Evolutionary conservation across 2,329 filamentous ascomycete species (phyloP).

Genomic region (Dactylonectria macrodidyma): DNA sequence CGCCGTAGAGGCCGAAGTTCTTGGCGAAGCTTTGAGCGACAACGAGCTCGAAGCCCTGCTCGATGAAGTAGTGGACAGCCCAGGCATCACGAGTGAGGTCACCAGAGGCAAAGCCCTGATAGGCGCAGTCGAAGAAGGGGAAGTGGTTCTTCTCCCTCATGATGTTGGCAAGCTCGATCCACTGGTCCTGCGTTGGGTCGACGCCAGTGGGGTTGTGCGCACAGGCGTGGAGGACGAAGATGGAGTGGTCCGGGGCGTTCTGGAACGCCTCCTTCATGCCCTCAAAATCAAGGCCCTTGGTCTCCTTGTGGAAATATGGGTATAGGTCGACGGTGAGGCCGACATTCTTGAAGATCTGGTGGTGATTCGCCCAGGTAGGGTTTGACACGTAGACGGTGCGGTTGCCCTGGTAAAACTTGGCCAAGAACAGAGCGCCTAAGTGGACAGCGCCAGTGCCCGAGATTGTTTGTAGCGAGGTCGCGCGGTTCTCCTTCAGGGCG

Average conservation of each 20-base stretch:
- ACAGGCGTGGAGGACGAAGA: slow-evolving; percentile 94
- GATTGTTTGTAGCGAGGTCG: slow-evolving; percentile 90
- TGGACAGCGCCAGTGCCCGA: slow-evolving; percentile 97
- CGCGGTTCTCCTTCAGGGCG: slow-evolving; percentile 86
- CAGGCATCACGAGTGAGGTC: slow-evolving; percentile 87
- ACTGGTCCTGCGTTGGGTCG: slow-evolving; percentile 93
- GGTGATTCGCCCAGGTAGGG: slow-evolving; percentile 98
- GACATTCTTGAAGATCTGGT: slow-evolving; percentile 98
- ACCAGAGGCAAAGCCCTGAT: slow-evolving; percentile 97
- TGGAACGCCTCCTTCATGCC: slow-evolving; percentile 84
- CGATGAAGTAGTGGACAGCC: slow-evolving; percentile 94
- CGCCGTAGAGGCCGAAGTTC: slow-evolving; percentile 97
- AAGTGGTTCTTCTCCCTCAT: slow-evolving; percentile 88
- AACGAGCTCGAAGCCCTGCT: slow-evolving; percentile 90
- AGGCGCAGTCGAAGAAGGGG: slow-evolving; percentile 98
- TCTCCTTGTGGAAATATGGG: slow-evolving; percentile 93
- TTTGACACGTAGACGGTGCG: slow-evolving; percentile 90
- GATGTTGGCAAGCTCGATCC: slow-evolving; percentile 87
- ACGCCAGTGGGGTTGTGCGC: slow-evolving; percentile 99
- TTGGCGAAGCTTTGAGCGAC: slow-evolving; percentile 97
- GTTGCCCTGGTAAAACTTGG: slow-evolving; percentile 87
- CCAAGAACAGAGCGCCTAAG: slow-evolving; percentile 92
- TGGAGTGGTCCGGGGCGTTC: slow-evolving; percentile 81
- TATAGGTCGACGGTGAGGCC: slow-evolving; percentile 84
- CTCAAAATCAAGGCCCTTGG: slow-evolving; percentile 91